Percentiles rank a stretch among this genome's conserved stretches.
phyloP scores from a whole-genome alignment of 345 rosid species.

The Toxicodendron radicans region DNA sequence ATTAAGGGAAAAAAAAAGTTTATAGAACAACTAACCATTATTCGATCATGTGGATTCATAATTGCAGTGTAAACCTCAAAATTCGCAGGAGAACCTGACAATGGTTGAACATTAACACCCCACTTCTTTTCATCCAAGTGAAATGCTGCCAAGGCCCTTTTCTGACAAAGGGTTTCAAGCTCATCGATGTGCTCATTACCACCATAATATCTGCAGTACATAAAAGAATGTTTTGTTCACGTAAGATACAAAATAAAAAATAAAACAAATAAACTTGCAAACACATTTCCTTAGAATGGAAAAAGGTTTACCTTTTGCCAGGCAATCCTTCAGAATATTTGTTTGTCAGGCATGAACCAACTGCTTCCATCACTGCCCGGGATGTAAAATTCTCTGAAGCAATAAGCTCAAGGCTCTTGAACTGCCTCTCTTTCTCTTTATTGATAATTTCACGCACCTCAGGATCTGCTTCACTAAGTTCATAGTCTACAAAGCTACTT shows the following conservation, averaged over 20 bases:
- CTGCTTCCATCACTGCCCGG: constrained; percentile 93
- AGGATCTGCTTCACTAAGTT: constrained; percentile 69
- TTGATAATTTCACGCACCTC: constrained; percentile 61
- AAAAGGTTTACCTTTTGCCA: constrained; percentile 72
- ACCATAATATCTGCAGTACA: constrained; percentile 73
- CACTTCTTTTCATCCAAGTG: constrained; percentile 68
- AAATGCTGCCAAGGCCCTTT: constrained; percentile 81
- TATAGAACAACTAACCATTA: constrained; percentile 53
- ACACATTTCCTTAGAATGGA: neutral
- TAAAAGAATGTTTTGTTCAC: neutral
- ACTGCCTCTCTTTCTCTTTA: constrained; percentile 86
- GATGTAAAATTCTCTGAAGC: constrained; percentile 96
- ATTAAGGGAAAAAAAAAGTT: neutral
- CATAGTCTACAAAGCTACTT: constrained; percentile 50
- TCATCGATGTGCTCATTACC: constrained; percentile 88
- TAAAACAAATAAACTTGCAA: neutral
- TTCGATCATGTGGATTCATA: constrained; percentile 83
- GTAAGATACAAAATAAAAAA: constrained; percentile 8
- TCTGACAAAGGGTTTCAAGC: constrained; percentile 86
- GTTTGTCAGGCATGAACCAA: constrained; percentile 92
- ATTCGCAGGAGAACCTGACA: constrained; percentile 97
- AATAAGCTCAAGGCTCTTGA: constrained; percentile 88
- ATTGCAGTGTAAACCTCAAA: constrained; percentile 93
- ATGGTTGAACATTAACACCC: constrained; percentile 96
- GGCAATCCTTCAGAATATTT: constrained; percentile 96